Evolutionary conservation across 768 basidiomycete species (phyloP).

Genomic region (Amanita phalloides): DNA sequence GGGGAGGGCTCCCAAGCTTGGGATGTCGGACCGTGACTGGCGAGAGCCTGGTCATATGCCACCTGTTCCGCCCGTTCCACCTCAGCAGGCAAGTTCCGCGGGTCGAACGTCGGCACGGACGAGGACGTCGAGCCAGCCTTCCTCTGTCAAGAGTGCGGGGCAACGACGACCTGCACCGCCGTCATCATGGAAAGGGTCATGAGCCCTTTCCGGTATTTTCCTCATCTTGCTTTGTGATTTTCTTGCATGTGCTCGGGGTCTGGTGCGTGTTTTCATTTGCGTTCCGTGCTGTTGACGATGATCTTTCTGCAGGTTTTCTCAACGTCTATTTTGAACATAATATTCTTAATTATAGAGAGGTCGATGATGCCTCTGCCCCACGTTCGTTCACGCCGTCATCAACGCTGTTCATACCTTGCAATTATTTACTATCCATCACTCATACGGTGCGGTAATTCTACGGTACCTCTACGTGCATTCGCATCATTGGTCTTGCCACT

Average conservation of each 20-base stretch:
- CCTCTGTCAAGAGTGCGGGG: constrained; percentile 14
- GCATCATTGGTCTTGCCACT: not conserved
- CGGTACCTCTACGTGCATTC: not conserved
- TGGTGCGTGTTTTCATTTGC: not conserved
- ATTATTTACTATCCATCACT: not conserved
- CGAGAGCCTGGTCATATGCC: constrained; percentile 33
- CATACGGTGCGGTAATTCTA: not conserved
- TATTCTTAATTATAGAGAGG: constrained; percentile 6
- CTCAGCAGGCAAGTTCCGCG: constrained; percentile 9
- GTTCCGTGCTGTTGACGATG: not conserved
- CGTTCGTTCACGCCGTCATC: not conserved
- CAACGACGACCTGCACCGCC: constrained; percentile 28
- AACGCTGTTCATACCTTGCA: not conserved
- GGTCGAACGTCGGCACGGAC: constrained; percentile 14
- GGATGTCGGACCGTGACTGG: constrained; percentile 8
- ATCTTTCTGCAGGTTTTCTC: not conserved
- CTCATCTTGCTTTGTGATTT: not conserved
- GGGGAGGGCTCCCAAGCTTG: not conserved
- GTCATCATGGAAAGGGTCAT: constrained; percentile 44
- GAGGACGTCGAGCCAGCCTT: constrained; percentile 37
- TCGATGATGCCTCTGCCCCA: constrained; percentile 1
- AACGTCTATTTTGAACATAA: constrained; percentile 3
- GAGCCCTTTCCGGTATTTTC: not conserved
- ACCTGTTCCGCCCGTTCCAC: constrained; percentile 27
- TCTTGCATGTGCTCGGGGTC: not conserved